Conservation (phyloP, 352 stramenopile genomes). For the Aphanomyces euteiches region DNA sequence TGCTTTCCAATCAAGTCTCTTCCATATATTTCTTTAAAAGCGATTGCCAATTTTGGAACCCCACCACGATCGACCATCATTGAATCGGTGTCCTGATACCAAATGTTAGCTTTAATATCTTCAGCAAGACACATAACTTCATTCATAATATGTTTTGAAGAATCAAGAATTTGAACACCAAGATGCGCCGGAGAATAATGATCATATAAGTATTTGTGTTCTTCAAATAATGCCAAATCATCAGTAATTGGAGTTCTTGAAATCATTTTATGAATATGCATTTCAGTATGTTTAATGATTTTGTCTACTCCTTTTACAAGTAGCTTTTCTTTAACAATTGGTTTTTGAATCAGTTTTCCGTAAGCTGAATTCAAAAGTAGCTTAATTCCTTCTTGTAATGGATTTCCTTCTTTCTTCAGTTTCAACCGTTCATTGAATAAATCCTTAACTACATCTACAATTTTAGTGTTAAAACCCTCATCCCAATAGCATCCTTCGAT, state of each 20-base stretch:
- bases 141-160: slow-evolving; percentile 32
- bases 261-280: slow-evolving; percentile 30
- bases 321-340: slow-evolving; percentile 28
- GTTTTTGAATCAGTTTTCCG: slow-evolving; percentile 29
- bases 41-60: slow-evolving; percentile 2
- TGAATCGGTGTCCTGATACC: slow-evolving; percentile 31
- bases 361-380: slow-evolving; percentile 29
- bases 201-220: slow-evolving; percentile 28
- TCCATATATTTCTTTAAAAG: slow-evolving; percentile 23
- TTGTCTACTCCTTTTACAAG: slow-evolving; percentile 26
- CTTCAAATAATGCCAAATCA: slow-evolving; percentile 31
- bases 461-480: slow-evolving; percentile 30
- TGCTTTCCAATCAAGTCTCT: slow-evolving; percentile 23
- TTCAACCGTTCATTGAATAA: slow-evolving; percentile 24
- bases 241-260: slow-evolving; percentile 24
- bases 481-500: slow-evolving; percentile 30
- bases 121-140: slow-evolving; percentile 31
- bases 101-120: slow-evolving; percentile 28
- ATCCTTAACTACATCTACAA: slow-evolving; percentile 14
- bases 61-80: slow-evolving; percentile 29
- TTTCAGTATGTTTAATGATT: slow-evolving; percentile 24
- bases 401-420: slow-evolving; percentile 28
- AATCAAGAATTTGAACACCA: slow-evolving; percentile 27
- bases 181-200: slow-evolving; percentile 30
- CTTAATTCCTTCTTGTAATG: slow-evolving; percentile 27